Evolutionary conservation across 2,329 filamentous ascomycete species (phyloP).

Genomic region (Zasmidium citrigriseum): DNA sequence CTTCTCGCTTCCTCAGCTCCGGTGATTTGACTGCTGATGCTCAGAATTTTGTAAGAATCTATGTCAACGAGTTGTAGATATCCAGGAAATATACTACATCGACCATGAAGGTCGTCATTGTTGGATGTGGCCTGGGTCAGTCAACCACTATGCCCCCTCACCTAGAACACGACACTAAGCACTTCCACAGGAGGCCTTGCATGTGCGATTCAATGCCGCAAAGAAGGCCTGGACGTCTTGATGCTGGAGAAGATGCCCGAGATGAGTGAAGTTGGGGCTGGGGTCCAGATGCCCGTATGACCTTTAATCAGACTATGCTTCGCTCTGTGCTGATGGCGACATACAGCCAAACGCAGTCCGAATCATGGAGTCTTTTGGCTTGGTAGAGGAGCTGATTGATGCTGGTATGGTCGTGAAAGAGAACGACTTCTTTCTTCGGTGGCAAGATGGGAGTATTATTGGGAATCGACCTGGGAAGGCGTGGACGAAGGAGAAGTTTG

Average conservation of each 20-base stretch:
- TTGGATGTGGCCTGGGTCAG: neutral
- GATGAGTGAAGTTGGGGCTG: slow-evolving; percentile 7
- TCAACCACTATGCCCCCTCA: too few relatives aligned
- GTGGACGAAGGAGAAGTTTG: neutral
- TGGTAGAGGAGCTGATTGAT: neutral
- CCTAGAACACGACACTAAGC: neutral
- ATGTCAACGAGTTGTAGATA: too few relatives aligned
- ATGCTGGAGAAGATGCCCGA: neutral
- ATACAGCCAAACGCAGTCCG: slow-evolving; percentile 1
- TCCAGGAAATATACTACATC: too few relatives aligned
- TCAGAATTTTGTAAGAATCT: too few relatives aligned
- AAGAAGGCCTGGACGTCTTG: neutral
- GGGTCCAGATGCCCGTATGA: slow-evolving; percentile 1
- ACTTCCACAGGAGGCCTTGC: neutral
- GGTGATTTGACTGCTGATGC: too few relatives aligned
- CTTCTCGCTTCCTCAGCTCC: too few relatives aligned
- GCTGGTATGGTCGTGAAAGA: neutral
- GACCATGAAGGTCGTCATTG: slow-evolving; percentile 1
- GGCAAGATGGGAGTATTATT: neutral
- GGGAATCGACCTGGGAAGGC: neutral
- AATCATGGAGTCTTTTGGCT: neutral
- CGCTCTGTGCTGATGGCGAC: neutral
- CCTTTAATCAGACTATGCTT: too few relatives aligned
- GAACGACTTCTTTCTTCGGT: neutral
- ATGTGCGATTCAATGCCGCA: slow-evolving; percentile 5